Percentiles rank a stretch among this genome's conserved stretches.
phyloP scores from a whole-genome alignment of 1,284 basidiomycete genomes.

The Phlebopus sp. region DNA sequence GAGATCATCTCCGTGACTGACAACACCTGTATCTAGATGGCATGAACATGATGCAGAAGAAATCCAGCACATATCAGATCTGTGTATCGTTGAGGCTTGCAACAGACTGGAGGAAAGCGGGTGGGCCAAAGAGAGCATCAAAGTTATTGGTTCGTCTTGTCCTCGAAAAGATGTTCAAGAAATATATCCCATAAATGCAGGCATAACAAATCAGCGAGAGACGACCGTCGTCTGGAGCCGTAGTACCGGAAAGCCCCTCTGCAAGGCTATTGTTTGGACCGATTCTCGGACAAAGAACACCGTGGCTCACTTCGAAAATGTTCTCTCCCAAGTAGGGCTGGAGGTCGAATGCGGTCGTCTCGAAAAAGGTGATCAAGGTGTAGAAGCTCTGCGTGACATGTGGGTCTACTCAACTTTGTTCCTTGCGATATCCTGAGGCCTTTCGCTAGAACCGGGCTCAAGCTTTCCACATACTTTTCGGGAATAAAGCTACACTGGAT shows the following conservation, averaged over 20 bases:
- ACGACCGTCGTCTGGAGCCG: constrained; percentile 95
- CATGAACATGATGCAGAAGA: constrained; percentile 93
- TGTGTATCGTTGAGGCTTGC: constrained; percentile 76
- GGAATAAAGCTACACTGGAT: constrained; percentile 97
- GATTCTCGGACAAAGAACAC: constrained; percentile 87
- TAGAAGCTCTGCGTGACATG: constrained; percentile 68
- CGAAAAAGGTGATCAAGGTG: constrained; percentile 70
- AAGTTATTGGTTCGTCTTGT: constrained; percentile 77
- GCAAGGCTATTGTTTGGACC: constrained; percentile 94
- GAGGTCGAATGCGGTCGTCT: constrained; percentile 65
- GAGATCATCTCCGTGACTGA: background rate
- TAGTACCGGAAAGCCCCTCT: constrained; percentile 84
- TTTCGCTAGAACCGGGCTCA: constrained; percentile 73
- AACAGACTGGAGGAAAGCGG: constrained; percentile 73
- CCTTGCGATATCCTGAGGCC: background rate
- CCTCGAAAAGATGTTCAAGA: constrained; percentile 6
- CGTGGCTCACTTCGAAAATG: constrained; percentile 76
- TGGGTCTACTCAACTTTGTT: constrained; percentile 34
- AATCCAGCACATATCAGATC: constrained; percentile 75
- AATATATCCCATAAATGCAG: constrained; percentile 37
- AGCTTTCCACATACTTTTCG: constrained; percentile 96
- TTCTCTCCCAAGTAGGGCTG: constrained; percentile 73
- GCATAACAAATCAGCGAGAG: constrained; percentile 97
- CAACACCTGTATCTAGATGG: constrained; percentile 56
- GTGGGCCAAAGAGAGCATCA: constrained; percentile 77